Percentiles rank a stretch among this genome's conserved stretches.
Conservation (phyloP, 1,284 basidiomycete genomes). For the Cryptococcus sp. region DNA sequence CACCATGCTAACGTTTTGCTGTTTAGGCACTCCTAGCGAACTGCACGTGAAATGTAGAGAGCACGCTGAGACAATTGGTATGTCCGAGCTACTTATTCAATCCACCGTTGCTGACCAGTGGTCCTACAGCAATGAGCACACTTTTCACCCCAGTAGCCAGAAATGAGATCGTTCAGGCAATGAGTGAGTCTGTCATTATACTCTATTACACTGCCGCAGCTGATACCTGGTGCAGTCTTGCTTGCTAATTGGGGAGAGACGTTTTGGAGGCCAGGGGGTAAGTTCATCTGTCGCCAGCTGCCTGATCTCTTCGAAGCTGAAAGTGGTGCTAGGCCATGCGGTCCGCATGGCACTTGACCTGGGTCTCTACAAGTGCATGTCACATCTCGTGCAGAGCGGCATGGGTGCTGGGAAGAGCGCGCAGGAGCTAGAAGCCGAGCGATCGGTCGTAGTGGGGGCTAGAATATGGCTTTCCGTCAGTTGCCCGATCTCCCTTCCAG, state of each 20-base stretch:
- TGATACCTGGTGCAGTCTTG: constrained; percentile 23
- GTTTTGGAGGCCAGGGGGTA: constrained; percentile 40
- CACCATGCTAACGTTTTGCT: background rate
- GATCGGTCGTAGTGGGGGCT: constrained; percentile 69
- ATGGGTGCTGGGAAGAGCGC: constrained; percentile 59
- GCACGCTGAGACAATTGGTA: constrained; percentile 76
- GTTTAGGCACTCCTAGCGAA: constrained; percentile 52
- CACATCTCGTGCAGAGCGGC: constrained; percentile 67
- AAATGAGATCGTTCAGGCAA: constrained; percentile 79
- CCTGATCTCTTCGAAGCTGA: constrained; percentile 45
- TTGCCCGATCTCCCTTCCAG: background rate
- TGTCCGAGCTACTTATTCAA: constrained; percentile 1
- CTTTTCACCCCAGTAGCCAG: constrained; percentile 76
- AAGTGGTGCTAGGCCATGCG: constrained; percentile 84
- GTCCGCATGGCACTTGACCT: constrained; percentile 85
- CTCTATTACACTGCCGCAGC: background rate
- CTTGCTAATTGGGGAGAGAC: constrained; percentile 45
- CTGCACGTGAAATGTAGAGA: constrained; percentile 52
- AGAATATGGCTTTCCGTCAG: constrained; percentile 73
- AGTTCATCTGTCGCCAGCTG: background rate
- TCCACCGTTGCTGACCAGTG: background rate
- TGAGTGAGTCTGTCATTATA: constrained; percentile 50
- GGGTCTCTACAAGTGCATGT: constrained; percentile 83
- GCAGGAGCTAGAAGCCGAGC: constrained; percentile 61
- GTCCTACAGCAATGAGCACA: constrained; percentile 60